A percentile compares a stretch with the other conserved stretches of the same genome.
Conservation (phyloP, 805 yeast species). For the Kluyveromyces starmeri region DNA sequence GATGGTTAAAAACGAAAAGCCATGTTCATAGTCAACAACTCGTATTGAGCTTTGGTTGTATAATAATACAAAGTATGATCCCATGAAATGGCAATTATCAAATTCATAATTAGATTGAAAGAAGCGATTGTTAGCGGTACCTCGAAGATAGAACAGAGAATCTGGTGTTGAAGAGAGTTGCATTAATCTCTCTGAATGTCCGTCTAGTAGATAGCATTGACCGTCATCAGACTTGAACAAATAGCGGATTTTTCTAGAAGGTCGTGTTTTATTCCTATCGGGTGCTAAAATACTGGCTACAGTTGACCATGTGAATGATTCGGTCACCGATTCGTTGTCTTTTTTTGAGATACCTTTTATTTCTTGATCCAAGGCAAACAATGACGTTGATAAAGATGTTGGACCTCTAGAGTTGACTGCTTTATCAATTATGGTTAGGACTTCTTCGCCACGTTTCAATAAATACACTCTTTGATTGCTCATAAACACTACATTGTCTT, state of each 20-base stretch:
- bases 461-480: constrained; percentile 18
- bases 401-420: constrained; percentile 17
- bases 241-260: constrained; percentile 7
- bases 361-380: constrained; percentile 6
- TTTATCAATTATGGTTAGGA: constrained; percentile 16
- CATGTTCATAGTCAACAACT: constrained; percentile 23
- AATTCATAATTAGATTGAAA: constrained; percentile 15
- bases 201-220: constrained; percentile 16
- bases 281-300: neutral
- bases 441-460: constrained; percentile 16
- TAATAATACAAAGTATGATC: constrained; percentile 16
- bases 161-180: neutral
- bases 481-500: constrained; percentile 15
- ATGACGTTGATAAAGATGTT: neutral
- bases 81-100: constrained; percentile 13
- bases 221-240: constrained; percentile 12
- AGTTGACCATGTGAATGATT: constrained; percentile 1
- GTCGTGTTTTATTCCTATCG: neutral
- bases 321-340: constrained; percentile 1
- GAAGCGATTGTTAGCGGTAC: constrained; percentile 13
- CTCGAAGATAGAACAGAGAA: constrained; percentile 10
- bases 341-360: constrained; percentile 2
- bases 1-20: constrained; percentile 19
- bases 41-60: constrained; percentile 11
- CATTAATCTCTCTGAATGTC: constrained; percentile 11